phyloP scores from a whole-genome alignment of 805 yeast species.

The Candida hispaniensis region DNA sequence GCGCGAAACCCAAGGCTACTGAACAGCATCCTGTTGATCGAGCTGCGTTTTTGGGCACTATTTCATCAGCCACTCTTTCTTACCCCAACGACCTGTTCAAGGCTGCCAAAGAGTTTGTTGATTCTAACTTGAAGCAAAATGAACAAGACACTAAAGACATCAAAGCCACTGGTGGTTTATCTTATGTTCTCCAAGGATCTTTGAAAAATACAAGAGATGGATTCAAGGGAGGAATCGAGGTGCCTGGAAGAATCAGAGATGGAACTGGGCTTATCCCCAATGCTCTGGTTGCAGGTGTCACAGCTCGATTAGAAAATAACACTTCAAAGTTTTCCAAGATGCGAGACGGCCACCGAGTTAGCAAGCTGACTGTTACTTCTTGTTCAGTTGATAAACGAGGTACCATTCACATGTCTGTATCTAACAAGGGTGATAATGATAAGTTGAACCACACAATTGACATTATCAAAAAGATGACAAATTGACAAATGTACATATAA shows the following conservation, averaged over 20 bases:
- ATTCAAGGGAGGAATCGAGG: slow-evolving; percentile 9
- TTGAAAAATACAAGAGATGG: slow-evolving; percentile 14
- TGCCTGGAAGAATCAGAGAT: slow-evolving; percentile 13
- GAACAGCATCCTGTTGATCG: slow-evolving; percentile 11
- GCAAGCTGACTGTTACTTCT: slow-evolving; percentile 8
- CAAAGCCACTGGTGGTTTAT: slow-evolving; percentile 15
- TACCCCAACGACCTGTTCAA: slow-evolving; percentile 15
- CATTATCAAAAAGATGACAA: too few relatives aligned
- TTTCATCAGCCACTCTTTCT: slow-evolving; percentile 6
- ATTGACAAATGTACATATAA: too few relatives aligned
- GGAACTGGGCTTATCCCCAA: slow-evolving; percentile 3
- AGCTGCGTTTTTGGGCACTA: slow-evolving; percentile 10
- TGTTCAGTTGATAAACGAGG: slow-evolving; percentile 12
- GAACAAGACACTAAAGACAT: slow-evolving; percentile 5
- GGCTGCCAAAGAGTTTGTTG: slow-evolving; percentile 8
- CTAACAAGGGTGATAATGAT: slow-evolving; percentile 14
- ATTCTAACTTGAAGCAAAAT: slow-evolving; percentile 5
- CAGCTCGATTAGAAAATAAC: slow-evolving; percentile 10
- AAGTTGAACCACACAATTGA: too few relatives aligned
- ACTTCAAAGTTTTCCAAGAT: slow-evolving; percentile 10
- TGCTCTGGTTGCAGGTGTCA: slow-evolving; percentile 11
- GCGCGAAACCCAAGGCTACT: slow-evolving; percentile 2
- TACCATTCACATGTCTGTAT: slow-evolving; percentile 6
- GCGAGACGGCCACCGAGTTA: slow-evolving; percentile 5
- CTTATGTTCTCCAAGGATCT: slow-evolving; percentile 13